Percentiles rank a stretch among this genome's conserved stretches.
These are phyloP conservation scores for Acidiella bohemica DNA, from an alignment of 495 filamentous ascomycete genomes.

Conservation along the genomic window DNA sequence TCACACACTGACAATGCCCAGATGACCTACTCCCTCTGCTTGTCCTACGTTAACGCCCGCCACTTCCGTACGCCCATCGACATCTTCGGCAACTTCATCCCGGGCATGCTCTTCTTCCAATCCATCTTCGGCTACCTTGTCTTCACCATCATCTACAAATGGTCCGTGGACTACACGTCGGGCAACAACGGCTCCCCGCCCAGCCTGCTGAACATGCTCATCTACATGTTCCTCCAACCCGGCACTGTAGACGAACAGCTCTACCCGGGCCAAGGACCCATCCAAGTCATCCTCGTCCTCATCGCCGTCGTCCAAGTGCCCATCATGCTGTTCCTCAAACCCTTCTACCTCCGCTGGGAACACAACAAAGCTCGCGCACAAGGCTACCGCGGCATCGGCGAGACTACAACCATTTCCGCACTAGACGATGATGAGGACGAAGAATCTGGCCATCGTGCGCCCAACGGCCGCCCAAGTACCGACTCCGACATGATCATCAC, in stretches of 20 bases:
- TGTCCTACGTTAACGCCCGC: constrained; percentile 82
- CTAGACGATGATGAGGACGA: constrained; percentile 73
- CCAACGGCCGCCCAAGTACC: constrained; percentile 56
- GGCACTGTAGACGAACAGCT: constrained; percentile 58
- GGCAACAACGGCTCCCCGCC: constrained; percentile 60
- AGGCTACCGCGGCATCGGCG: constrained; percentile 86
- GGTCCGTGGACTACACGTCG: constrained; percentile 60
- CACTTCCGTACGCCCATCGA: constrained; percentile 91
- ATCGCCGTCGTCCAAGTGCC: constrained; percentile 78
- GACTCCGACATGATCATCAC: constrained; percentile 78
- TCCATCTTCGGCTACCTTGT: constrained; percentile 96
- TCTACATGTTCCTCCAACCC: constrained; percentile 96
- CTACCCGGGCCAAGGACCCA: constrained; percentile 56
- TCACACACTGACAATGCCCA: constrained; percentile 19
- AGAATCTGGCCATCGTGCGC: constrained; percentile 32
- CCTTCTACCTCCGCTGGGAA: constrained; percentile 81
- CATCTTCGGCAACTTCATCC: constrained; percentile 91
- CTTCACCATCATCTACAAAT: constrained; percentile 90
- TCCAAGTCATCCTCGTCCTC: constrained; percentile 72
- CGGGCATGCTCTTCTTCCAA: constrained; percentile 99
- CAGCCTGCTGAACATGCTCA: constrained; percentile 92
- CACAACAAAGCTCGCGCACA: constrained; percentile 75
- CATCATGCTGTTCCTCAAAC: constrained; percentile 85
- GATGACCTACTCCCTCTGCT: constrained; percentile 95
- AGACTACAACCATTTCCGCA: constrained; percentile 70